Base-by-base conservation (phyloP, 2,329 filamentous ascomycete species). In the Drechslerella stenobrocha region DNA sequence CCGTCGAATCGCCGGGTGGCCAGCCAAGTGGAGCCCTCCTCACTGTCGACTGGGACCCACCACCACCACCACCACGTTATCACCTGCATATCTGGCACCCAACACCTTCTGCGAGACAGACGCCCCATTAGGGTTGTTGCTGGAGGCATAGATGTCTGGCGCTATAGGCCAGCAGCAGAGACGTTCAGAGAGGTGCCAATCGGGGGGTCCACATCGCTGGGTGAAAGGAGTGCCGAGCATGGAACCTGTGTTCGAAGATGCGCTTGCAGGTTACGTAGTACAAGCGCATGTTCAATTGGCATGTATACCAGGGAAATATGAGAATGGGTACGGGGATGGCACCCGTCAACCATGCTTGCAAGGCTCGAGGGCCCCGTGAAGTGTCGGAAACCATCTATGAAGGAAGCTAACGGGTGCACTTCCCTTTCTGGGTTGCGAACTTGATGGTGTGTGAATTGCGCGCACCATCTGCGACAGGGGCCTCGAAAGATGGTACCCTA, bases 341-440 rank as follows among this genome's bases (percentile, higher is more conserved):
- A 52, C 48, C 46, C 52, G 42, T 52, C 52, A 66, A 66, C 61
- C 61, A 58, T 47, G 61, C 42, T 52, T 50, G 26, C 47, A 40
- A 24, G 47, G 30, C 40, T 22, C 42, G 53, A 42, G 52, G 40
- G n/a, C 40, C 34, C 61, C 61, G 53, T 48, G 47, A 48, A 47
- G 47, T 55, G 58, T 57, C 60, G 61, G 61, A 66, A 53, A 23
- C 28, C 35, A 15, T 66, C 48, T 20, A 34, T 64, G 52, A 52
- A 58, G 52, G 44, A 66, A 66, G 40, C 61, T 66, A 52, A 35
- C 45, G 46, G 55, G 52, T 66, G 61, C 52, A 53, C 52, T 55
- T 59, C 45, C 32, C 9, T 20, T 44, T 64, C 37, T 20, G 7
- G 37, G 37, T 20, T 42, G 9, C 37, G 15, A 42, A 18, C 37